Conservation (phyloP, 345 rosid genomes). For the Citrus sp. region DNA sequence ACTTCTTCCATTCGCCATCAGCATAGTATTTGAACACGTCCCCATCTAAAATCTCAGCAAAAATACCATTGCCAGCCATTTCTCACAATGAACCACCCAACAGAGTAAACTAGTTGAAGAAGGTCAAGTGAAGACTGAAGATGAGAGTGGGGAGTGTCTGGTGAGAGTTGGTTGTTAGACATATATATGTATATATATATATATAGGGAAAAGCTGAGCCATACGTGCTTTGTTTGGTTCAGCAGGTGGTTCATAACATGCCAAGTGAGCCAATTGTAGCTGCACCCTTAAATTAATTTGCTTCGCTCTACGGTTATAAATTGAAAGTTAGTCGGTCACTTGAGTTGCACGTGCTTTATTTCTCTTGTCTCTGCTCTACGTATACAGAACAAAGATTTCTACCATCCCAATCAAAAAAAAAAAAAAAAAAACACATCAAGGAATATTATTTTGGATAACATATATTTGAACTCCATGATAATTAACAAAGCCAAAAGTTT, state of each 20-base stretch:
- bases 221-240: conserved; percentile 5
- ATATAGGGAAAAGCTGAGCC: conserved; percentile 39
- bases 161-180: conserved; percentile 14
- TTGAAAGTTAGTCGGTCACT: no score
- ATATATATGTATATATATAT: neutral
- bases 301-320: no score
- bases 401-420: no score
- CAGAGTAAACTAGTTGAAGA: neutral
- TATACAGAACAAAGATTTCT: no score
- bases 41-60: conserved; percentile 78
- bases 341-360: no score
- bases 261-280: conserved; percentile 11
- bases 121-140: neutral
- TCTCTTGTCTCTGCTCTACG: no score
- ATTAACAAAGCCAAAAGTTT: no score
- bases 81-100: conserved; percentile 12
- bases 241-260: conserved; percentile 33
- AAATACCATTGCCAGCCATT: conserved; percentile 80
- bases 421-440: no score
- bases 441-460: no score
- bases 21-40: conserved; percentile 80
- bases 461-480: no score
- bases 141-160: conserved; percentile 13
- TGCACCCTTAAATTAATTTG: no score
- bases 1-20: conserved; percentile 85